Percentiles rank a stretch among this genome's conserved stretches.
Conservation (phyloP, 441 rosid genomes). For the Populus tomentosa region DNA sequence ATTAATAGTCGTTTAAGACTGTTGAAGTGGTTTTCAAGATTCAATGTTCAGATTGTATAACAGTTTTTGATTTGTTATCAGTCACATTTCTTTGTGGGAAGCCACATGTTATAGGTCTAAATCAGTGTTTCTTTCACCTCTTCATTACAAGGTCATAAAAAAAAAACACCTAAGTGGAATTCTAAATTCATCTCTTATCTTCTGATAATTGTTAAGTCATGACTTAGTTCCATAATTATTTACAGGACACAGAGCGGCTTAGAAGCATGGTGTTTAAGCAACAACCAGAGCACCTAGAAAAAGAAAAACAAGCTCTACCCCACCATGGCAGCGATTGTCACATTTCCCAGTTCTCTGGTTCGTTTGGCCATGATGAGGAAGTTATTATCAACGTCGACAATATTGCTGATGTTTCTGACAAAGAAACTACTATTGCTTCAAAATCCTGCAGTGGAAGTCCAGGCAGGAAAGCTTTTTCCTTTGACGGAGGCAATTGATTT, state of each 20-base stretch:
- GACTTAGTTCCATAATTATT: slow-evolving; percentile 17
- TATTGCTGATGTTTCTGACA: not conserved
- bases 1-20: slow-evolving; percentile 1
- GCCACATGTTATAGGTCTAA: not conserved
- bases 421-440: slow-evolving; percentile 16
- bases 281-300: slow-evolving; percentile 18
- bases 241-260: slow-evolving; percentile 48
- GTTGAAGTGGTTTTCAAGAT: slow-evolving; percentile 5
- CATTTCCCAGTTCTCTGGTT: slow-evolving; percentile 11
- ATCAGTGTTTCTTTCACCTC: not conserved
- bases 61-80: not conserved
- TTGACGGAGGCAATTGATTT: too few species aligned
- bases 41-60: not conserved
- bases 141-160: not conserved
- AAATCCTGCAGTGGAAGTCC: slow-evolving; percentile 1
- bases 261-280: slow-evolving; percentile 24
- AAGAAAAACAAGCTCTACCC: slow-evolving; percentile 25
- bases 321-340: slow-evolving; percentile 1
- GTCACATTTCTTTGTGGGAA: not conserved
- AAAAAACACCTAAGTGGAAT: not conserved
- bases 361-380: slow-evolving; percentile 17
- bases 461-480: not conserved
- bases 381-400: slow-evolving; percentile 28
- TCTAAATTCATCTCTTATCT: not conserved
- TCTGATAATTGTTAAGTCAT: not conserved